Evolutionary conservation across 176 grass and related monocot genomes (phyloP).

Genomic region (Aegilops speltoides): DNA sequence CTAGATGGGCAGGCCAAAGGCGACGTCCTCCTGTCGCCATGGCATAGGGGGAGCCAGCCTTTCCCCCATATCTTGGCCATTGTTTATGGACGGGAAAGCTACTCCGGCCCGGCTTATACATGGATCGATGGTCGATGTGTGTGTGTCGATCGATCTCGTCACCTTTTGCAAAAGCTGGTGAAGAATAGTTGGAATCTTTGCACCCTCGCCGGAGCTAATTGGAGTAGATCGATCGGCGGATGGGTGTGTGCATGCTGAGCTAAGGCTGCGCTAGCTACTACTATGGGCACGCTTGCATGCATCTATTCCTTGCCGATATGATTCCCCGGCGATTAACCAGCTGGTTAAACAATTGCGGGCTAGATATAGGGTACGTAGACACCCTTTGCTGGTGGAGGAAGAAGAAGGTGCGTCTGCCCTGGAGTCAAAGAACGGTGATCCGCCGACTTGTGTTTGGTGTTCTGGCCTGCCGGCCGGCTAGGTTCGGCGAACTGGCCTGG

Average conservation of each 20-base stretch:
- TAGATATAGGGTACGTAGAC: neutral
- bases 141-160: neutral
- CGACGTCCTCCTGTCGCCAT: slow-evolving; percentile 25
- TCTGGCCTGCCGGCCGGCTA: neutral
- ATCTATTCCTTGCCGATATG: slow-evolving; percentile 26
- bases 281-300: neutral
- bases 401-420: slow-evolving; percentile 8
- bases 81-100: slow-evolving; percentile 32
- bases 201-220: slow-evolving; percentile 7
- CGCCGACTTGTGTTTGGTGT: neutral
- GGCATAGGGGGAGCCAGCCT: slow-evolving; percentile 25
- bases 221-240: neutral
- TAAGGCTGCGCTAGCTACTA: neutral
- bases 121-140: neutral
- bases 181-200: slow-evolving; percentile 40
- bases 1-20: slow-evolving; percentile 34
- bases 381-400: slow-evolving; percentile 2
- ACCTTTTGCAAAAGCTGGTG: slow-evolving; percentile 42
- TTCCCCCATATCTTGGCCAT: slow-evolving; percentile 32
- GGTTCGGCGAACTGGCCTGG: neutral
- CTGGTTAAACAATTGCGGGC: neutral
- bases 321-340: slow-evolving; percentile 5
- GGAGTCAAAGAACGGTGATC: neutral
- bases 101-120: neutral
- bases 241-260: slow-evolving; percentile 22